Conservation (phyloP, 78 protist genomes). For the Emiliania huxleyi region DNA sequence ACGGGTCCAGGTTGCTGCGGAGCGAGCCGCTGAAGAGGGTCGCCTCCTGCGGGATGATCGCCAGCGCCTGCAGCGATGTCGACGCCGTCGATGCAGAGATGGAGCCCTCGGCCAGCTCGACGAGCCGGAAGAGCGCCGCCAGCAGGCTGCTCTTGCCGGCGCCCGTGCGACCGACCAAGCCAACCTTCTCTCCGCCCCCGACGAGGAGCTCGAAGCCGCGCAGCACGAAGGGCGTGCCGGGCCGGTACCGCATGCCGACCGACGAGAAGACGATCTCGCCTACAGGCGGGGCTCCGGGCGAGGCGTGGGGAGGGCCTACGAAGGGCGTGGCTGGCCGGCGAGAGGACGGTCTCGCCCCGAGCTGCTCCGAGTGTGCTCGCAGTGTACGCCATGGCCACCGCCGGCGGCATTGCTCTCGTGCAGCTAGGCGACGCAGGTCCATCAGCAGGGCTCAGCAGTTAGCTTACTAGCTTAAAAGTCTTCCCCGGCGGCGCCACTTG, state of each 20-base stretch:
- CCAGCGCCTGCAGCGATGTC: background rate
- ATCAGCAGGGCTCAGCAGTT: too few species aligned
- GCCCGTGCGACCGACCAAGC: constrained; percentile 84
- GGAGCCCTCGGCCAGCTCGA: constrained; percentile 7
- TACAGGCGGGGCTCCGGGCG: too few species aligned
- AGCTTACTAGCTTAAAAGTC: too few species aligned
- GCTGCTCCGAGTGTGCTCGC: too few species aligned
- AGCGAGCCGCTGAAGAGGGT: constrained; percentile 78
- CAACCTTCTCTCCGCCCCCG: constrained; percentile 57
- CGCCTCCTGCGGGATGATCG: constrained; percentile 86
- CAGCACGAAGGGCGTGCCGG: constrained; percentile 49
- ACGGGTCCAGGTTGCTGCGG: constrained; percentile 89
- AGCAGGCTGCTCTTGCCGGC: constrained; percentile 30
- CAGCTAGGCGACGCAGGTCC: too few species aligned
- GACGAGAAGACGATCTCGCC: constrained; percentile 16
- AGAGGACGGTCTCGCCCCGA: too few species aligned
- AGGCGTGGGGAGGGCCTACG: too few species aligned
- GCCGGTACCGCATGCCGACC: constrained; percentile 48
- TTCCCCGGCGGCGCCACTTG: too few species aligned
- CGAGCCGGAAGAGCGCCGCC: constrained; percentile 37
- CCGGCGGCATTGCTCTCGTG: too few species aligned
- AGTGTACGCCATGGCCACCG: too few species aligned
- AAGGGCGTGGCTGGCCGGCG: too few species aligned
- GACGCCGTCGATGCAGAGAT: constrained; percentile 35
- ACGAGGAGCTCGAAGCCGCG: constrained; percentile 25